phyloP scores from a whole-genome alignment of 352 stramenopile genomes.

The Phytophthora sp. region DNA sequence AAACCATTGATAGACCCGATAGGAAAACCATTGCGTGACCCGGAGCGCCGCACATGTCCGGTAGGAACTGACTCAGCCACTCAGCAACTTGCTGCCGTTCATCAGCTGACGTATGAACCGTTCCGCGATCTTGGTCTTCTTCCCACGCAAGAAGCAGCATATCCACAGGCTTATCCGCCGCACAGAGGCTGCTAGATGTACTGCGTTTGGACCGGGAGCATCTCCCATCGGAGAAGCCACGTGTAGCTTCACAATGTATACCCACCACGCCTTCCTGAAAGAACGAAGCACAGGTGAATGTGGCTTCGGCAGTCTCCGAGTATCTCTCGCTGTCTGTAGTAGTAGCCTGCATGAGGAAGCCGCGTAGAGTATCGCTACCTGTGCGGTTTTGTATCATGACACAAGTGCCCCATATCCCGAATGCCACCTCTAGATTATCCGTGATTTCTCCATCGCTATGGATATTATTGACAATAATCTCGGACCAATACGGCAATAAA shows the following conservation, averaged over 20 bases:
- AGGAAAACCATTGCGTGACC: conserved; percentile 41
- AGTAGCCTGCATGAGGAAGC: conserved; percentile 28
- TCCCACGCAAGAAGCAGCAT: conserved; percentile 45
- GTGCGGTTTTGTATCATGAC: conserved; percentile 48
- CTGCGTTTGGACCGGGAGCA: conserved; percentile 34
- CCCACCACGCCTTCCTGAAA: conserved; percentile 38
- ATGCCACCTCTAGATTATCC: conserved; percentile 46
- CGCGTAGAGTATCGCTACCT: conserved; percentile 18
- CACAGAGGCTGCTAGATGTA: conserved; percentile 39
- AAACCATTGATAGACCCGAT: conserved; percentile 33
- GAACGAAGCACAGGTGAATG: conserved; percentile 49
- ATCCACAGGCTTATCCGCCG: conserved; percentile 29
- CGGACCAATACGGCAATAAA: conserved; percentile 65
- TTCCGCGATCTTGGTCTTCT: conserved; percentile 36
- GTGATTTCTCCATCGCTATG: conserved; percentile 15
- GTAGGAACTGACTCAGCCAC: conserved; percentile 50
- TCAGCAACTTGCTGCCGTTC: conserved; percentile 26
- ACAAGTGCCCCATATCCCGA: conserved; percentile 64
- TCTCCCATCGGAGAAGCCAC: conserved; percentile 30
- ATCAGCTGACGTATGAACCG: conserved; percentile 14
- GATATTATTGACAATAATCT: conserved; percentile 29
- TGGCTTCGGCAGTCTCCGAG: conserved; percentile 26
- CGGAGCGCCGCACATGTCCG: conserved; percentile 46
- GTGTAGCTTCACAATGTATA: conserved; percentile 39
- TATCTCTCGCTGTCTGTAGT: conserved; percentile 4